phyloP scores from a whole-genome alignment of 2,329 filamentous ascomycete species.

The Alternaria gansuensis region DNA sequence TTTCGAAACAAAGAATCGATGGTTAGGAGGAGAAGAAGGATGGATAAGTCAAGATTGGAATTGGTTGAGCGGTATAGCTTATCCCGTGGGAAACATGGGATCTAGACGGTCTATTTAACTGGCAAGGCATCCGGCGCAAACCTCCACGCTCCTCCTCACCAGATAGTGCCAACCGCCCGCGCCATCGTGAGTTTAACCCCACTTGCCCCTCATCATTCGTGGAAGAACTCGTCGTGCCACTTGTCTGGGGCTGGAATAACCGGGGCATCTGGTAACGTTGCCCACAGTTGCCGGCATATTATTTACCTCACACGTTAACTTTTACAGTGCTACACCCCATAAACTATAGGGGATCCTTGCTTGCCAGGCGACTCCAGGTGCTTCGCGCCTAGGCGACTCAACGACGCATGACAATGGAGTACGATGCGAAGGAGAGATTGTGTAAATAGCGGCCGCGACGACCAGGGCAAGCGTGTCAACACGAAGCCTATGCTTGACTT shows the following conservation, averaged over 20 bases:
- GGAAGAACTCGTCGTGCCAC: slow-evolving; percentile 28
- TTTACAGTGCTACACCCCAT: slow-evolving; percentile 2
- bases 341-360: slow-evolving; percentile 10
- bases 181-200: slow-evolving; percentile 23
- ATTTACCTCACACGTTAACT: slow-evolving; percentile 23
- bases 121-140: slow-evolving; percentile 12
- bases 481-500: neutral
- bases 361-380: slow-evolving; percentile 18
- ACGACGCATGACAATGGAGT: slow-evolving; percentile 14
- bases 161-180: slow-evolving; percentile 7
- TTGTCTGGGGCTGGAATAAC: slow-evolving; percentile 23
- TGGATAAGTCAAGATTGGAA: neutral
- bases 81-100: neutral
- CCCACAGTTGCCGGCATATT: slow-evolving; percentile 16
- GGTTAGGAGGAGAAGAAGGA: neutral
- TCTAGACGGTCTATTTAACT: slow-evolving; percentile 19
- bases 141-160: slow-evolving; percentile 8
- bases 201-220: slow-evolving; percentile 27
- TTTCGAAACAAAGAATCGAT: neutral
- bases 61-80: slow-evolving; percentile 7
- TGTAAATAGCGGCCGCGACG: neutral
- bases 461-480: neutral
- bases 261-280: slow-evolving; percentile 16
- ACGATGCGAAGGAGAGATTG: slow-evolving; percentile 3
- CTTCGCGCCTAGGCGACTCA: slow-evolving; percentile 26